phyloP scores from a whole-genome alignment of 441 rosid genomes.

The Viola pubescens region DNA sequence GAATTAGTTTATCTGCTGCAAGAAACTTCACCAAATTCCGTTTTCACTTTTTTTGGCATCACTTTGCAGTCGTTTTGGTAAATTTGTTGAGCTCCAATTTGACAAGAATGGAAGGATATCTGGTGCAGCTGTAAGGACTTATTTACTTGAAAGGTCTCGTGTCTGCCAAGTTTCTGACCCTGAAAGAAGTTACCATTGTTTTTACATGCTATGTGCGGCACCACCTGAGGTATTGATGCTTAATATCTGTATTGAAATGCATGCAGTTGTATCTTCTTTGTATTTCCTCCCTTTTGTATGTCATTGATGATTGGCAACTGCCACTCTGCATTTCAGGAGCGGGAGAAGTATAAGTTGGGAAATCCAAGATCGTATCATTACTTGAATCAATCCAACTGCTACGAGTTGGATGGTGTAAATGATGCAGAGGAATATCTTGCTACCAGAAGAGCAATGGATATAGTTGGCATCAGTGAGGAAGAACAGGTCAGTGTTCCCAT shows the following conservation, averaged over 20 bases:
- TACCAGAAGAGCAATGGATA: constrained; percentile 98
- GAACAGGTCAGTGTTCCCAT: constrained; percentile 65
- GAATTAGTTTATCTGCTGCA: constrained; percentile 3
- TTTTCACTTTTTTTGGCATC: constrained; percentile 20
- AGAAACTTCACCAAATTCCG: constrained; percentile 9
- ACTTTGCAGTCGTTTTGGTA: constrained; percentile 93
- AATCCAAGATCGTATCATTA: constrained; percentile 71
- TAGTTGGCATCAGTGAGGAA: constrained; percentile 94
- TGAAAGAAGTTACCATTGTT: constrained; percentile 98
- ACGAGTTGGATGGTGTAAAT: constrained; percentile 74
- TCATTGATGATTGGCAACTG: constrained; percentile 10
- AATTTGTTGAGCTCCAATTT: constrained; percentile 98
- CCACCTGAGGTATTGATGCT: constrained; percentile 79
- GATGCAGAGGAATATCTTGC: constrained; percentile 94
- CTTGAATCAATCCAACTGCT: constrained; percentile 89
- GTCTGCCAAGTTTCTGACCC: constrained; percentile 99
- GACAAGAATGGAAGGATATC: constrained; percentile 97
- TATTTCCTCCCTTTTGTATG: constrained; percentile 7
- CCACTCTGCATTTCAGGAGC: constrained; percentile 48
- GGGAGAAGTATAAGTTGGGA: constrained; percentile 72
- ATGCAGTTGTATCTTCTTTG: neutral
- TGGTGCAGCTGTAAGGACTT: constrained; percentile 97
- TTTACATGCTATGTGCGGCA: constrained; percentile 96
- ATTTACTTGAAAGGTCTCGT: constrained; percentile 98
- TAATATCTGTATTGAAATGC: constrained; percentile 9